These are phyloP conservation scores for Thozetella sp. DNA, from an alignment of 495 filamentous ascomycete species.

Conservation along the genomic window DNA sequence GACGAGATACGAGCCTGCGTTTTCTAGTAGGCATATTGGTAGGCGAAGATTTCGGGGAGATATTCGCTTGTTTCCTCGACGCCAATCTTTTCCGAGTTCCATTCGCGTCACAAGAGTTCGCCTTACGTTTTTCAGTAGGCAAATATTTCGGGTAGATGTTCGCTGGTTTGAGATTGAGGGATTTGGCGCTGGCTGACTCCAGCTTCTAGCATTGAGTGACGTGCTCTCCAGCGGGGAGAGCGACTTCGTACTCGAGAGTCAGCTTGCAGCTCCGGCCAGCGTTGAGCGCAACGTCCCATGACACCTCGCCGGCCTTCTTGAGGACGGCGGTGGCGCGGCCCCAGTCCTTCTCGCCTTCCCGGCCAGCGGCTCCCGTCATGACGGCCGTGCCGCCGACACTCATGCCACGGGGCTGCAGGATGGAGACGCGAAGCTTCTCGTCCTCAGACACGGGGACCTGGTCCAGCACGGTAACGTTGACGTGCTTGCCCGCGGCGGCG, in stretches of 20 bases:
- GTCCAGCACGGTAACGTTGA: slow-evolving; percentile 61
- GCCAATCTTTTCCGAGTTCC: no score
- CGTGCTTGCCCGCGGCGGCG: slow-evolving; percentile 33
- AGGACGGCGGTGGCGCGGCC: slow-evolving; percentile 48
- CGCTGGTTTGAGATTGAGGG: no score
- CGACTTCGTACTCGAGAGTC: slow-evolving; percentile 64
- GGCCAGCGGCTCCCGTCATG: slow-evolving; percentile 28
- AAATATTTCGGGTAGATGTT: no score
- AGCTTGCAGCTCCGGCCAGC: slow-evolving; percentile 58
- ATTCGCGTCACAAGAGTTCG: no score
- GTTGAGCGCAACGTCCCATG: slow-evolving; percentile 61
- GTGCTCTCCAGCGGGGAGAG: slow-evolving; percentile 51
- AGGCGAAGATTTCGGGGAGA: no score
- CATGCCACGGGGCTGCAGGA: slow-evolving; percentile 56
- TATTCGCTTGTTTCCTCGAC: no score
- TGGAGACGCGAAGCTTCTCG: slow-evolving; percentile 56
- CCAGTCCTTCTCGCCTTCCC: slow-evolving; percentile 38
- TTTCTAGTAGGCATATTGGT: no score
- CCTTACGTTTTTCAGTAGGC: no score
- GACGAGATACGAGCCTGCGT: no score
- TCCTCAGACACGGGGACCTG: slow-evolving; percentile 71
- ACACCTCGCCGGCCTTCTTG: slow-evolving; percentile 62
- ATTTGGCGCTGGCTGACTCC: no score
- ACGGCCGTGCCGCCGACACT: slow-evolving; percentile 38
- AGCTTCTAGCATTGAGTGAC: slow-evolving; percentile 36